Percentiles rank a stretch among this genome's conserved stretches.
Evolutionary conservation across 345 rosid species (phyloP).

Genomic region (Melaleuca alternifolia): DNA sequence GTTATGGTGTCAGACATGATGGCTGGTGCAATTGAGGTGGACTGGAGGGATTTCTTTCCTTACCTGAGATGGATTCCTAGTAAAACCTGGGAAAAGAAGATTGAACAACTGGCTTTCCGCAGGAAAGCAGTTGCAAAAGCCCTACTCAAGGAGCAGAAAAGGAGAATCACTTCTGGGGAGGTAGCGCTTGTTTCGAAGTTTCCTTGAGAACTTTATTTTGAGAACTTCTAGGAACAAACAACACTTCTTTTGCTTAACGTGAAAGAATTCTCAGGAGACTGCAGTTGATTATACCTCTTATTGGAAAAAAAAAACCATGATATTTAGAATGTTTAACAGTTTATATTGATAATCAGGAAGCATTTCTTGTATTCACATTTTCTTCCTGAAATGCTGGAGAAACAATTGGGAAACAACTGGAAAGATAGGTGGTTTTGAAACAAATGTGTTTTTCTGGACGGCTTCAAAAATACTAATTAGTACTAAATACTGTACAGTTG

Average conservation of each 20-base stretch:
- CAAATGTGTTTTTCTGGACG: neutral
- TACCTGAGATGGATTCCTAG: conserved; percentile 78
- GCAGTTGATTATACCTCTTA: neutral
- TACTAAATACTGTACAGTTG: neutral
- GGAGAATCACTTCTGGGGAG: conserved; percentile 41
- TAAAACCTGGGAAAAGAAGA: conserved; percentile 37
- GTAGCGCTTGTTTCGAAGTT: conserved; percentile 9
- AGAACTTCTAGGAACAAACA: neutral
- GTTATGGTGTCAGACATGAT: conserved; percentile 59
- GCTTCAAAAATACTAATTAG: neutral
- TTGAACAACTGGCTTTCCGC: conserved; percentile 32
- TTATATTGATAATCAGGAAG: neutral
- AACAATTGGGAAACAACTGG: neutral
- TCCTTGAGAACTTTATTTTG: neutral
- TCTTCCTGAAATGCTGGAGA: neutral
- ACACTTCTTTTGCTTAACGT: neutral
- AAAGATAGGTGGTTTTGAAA: neutral
- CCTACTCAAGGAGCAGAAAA: conserved; percentile 36
- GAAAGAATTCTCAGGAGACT: neutral
- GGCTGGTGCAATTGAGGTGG: conserved; percentile 84
- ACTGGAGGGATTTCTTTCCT: conserved; percentile 97
- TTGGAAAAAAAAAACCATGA: neutral
- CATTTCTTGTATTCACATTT: neutral
- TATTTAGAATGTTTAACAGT: neutral
- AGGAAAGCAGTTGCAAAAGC: conserved; percentile 66